phyloP scores from a whole-genome alignment of 108 stramenopile genomes.

The Cyclotella sp. region DNA sequence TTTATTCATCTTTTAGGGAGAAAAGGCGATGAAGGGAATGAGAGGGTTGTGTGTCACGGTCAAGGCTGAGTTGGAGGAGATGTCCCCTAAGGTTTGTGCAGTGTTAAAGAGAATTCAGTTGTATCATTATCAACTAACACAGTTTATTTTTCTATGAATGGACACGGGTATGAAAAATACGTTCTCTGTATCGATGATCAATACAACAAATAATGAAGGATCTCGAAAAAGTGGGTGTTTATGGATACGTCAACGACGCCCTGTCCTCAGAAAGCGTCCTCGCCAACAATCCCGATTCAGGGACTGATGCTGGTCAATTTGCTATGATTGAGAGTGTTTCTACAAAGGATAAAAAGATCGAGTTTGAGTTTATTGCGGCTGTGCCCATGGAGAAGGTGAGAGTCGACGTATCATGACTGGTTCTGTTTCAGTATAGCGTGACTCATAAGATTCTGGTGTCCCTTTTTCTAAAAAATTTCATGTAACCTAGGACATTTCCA shows the following conservation, averaged over 20 bases:
- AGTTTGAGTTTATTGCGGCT: constrained; percentile 89
- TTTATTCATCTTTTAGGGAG: constrained; percentile 47
- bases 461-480: neutral
- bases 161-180: neutral
- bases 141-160: no score
- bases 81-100: constrained; percentile 47
- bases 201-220: constrained; percentile 27
- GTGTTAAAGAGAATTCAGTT: neutral
- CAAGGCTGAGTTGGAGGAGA: constrained; percentile 62
- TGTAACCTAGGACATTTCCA: constrained; percentile 44
- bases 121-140: neutral
- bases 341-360: constrained; percentile 69
- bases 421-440: neutral
- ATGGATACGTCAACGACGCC: constrained; percentile 83
- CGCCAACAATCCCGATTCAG: constrained; percentile 92
- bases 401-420: neutral
- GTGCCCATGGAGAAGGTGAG: constrained; percentile 81
- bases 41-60: constrained; percentile 89
- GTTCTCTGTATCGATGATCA: neutral
- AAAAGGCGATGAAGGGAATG: constrained; percentile 96
- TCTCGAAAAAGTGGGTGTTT: constrained; percentile 82
- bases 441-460: neutral
- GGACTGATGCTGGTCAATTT: constrained; percentile 93
- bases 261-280: constrained; percentile 81
- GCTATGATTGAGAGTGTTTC: constrained; percentile 78